These are phyloP conservation scores for Bidens hawaiensis DNA, from an alignment of 140 eudicot genomes.

Conservation along the genomic window DNA sequence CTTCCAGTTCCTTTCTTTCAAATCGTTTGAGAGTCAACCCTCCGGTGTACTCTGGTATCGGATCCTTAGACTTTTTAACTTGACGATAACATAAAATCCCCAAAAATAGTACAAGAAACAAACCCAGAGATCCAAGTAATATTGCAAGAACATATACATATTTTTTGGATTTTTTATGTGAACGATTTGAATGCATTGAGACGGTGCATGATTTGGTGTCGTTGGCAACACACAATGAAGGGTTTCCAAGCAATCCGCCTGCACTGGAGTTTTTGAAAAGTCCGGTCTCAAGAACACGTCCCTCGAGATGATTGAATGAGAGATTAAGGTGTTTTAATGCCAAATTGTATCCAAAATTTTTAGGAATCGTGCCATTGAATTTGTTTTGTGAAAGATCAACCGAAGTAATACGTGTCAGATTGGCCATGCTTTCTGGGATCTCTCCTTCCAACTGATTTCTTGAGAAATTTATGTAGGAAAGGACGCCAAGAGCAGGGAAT, in stretches of 20 bases:
- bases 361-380: conserved; percentile 61
- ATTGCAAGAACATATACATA: conserved; percentile 34
- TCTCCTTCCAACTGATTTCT: conserved; percentile 56
- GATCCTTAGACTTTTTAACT: conserved; percentile 20
- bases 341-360: conserved; percentile 37
- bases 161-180: conserved; percentile 32
- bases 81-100: conserved; percentile 24
- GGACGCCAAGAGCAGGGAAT: conserved; percentile 31
- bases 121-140: conserved; percentile 32
- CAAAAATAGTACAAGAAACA: conserved; percentile 30
- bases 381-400: conserved; percentile 72
- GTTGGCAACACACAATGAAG: conserved; percentile 49
- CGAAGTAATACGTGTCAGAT: conserved; percentile 31
- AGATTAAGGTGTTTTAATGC: conserved; percentile 58
- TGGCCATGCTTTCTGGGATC: conserved; percentile 47
- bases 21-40: conserved; percentile 50
- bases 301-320: conserved; percentile 76
- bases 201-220: conserved; percentile 33
- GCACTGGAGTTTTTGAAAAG: conserved; percentile 35
- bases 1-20: conserved; percentile 44
- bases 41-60: conserved; percentile 34
- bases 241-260: conserved; percentile 55
- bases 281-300: conserved; percentile 57
- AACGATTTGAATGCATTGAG: too few relatives aligned
- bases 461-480: conserved; percentile 53